Evolutionary conservation across 352 stramenopile genomes (phyloP).

Genomic region (Globisporangium echinulatum): DNA sequence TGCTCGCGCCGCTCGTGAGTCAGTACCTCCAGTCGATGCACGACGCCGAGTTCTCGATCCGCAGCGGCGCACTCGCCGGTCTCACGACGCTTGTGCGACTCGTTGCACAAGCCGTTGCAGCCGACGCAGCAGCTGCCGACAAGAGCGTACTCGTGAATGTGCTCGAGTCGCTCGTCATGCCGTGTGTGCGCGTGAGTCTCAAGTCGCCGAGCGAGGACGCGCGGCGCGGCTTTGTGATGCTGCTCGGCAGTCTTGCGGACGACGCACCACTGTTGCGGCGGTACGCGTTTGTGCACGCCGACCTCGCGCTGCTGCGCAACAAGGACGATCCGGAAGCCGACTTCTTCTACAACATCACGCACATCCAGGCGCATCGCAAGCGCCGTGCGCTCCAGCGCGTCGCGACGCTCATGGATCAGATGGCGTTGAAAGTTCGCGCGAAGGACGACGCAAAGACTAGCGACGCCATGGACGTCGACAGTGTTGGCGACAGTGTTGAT

Average conservation of each 20-base stretch:
- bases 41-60: slow-evolving; percentile 79
- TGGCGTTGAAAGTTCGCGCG: slow-evolving; percentile 31
- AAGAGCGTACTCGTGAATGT: slow-evolving; percentile 61
- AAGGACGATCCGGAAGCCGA: slow-evolving; percentile 91
- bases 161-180: slow-evolving; percentile 87
- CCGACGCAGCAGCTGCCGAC: slow-evolving; percentile 8
- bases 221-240: slow-evolving; percentile 78
- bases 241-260: slow-evolving; percentile 72
- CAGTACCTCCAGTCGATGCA: slow-evolving; percentile 83
- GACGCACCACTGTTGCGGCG: slow-evolving; percentile 20
- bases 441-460: neutral
- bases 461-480: slow-evolving; percentile 10
- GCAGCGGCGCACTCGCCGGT: slow-evolving; percentile 53
- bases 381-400: slow-evolving; percentile 89
- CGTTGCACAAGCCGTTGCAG: slow-evolving; percentile 23
- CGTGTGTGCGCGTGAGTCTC: slow-evolving; percentile 77
- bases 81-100: slow-evolving; percentile 52
- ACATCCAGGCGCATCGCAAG: slow-evolving; percentile 97
- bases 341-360: slow-evolving; percentile 98
- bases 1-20: slow-evolving; percentile 69
- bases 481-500: slow-evolving; percentile 13
- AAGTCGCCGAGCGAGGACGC: slow-evolving; percentile 68
- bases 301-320: slow-evolving; percentile 66
- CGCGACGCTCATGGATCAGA: slow-evolving; percentile 77
- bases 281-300: slow-evolving; percentile 58